Percentiles rank a stretch among this genome's conserved stretches.
Evolutionary conservation across 805 yeast genomes (phyloP).

Genomic region (Sporopachydermia lactativora): DNA sequence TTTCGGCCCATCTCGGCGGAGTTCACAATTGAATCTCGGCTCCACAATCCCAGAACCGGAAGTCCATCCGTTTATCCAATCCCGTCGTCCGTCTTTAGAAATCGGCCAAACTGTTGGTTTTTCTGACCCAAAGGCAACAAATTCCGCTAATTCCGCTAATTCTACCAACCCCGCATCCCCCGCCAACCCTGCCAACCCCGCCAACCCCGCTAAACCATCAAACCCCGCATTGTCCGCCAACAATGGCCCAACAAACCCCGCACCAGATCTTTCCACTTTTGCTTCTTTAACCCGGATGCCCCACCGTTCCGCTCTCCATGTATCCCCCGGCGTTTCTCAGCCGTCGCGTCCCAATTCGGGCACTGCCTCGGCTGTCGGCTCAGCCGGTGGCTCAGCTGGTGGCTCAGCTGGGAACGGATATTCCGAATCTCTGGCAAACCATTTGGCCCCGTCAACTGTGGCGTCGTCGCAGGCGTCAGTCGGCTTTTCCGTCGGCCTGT

Average conservation of each 20-base stretch:
- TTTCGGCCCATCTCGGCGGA: not conserved
- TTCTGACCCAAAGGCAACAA: not conserved
- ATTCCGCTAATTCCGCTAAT: not conserved
- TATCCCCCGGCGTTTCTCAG: not conserved
- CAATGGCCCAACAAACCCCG: not conserved
- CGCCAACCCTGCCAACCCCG: too few species aligned
- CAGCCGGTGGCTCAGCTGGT: too few species aligned
- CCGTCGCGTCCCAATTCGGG: too few species aligned
- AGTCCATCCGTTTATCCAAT: not conserved
- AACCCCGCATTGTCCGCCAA: too few species aligned
- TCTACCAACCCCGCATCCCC: not conserved
- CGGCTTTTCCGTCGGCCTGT: not conserved
- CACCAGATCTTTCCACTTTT: not conserved
- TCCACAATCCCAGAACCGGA: too few species aligned
- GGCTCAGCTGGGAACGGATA: not conserved
- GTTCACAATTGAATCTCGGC: conserved; percentile 4
- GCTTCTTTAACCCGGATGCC: not conserved
- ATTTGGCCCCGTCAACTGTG: not conserved
- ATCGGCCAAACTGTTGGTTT: conserved; percentile 1
- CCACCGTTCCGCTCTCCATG: not conserved
- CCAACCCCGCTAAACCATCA: not conserved
- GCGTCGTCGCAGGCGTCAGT: not conserved
- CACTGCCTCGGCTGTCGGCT: too few species aligned
- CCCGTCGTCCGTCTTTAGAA: not conserved
- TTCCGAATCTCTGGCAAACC: conserved; percentile 1